phyloP scores from a whole-genome alignment of 2,329 filamentous ascomycete species.

The Pestalotiopsis sp. region DNA sequence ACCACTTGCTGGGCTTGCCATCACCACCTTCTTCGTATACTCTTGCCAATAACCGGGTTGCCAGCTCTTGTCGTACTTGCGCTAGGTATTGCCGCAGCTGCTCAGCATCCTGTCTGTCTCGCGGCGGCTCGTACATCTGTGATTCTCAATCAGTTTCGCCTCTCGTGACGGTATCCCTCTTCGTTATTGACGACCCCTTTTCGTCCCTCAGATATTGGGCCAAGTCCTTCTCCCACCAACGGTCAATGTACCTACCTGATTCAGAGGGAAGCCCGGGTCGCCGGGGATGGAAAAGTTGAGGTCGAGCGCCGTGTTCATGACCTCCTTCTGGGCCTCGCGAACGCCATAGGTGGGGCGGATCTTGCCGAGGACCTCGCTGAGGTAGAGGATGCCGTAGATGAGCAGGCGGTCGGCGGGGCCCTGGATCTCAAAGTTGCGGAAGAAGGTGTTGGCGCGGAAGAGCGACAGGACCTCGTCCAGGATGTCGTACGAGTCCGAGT shows the following conservation, averaged over 20 bases:
- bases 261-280: conserved; percentile 89
- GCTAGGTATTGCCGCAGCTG: conserved; percentile 84
- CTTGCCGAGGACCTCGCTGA: conserved; percentile 87
- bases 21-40: conserved; percentile 80
- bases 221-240: not conserved
- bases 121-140: conserved; percentile 87
- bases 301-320: conserved; percentile 89
- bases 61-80: conserved; percentile 92
- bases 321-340: conserved; percentile 68
- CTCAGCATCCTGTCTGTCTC: conserved; percentile 87
- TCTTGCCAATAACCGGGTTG: conserved; percentile 77
- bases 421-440: conserved; percentile 99
- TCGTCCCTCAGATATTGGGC: not conserved
- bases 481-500: conserved; percentile 92
- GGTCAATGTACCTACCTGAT: conserved; percentile 65
- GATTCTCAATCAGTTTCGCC: conserved; percentile 6
- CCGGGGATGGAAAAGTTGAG: conserved; percentile 92
- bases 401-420: conserved; percentile 91
- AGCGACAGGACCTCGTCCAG: conserved; percentile 90
- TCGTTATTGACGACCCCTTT: not conserved
- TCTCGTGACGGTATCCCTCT: not conserved
- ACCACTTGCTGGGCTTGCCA: conserved; percentile 82
- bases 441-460: conserved; percentile 98
- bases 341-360: conserved; percentile 74
- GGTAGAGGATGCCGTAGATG: conserved; percentile 94